Percentiles rank a stretch among this genome's conserved stretches.
These are phyloP conservation scores for Lichina pygmaea DNA, from an alignment of 495 filamentous ascomycete species.

Conservation along the genomic window DNA sequence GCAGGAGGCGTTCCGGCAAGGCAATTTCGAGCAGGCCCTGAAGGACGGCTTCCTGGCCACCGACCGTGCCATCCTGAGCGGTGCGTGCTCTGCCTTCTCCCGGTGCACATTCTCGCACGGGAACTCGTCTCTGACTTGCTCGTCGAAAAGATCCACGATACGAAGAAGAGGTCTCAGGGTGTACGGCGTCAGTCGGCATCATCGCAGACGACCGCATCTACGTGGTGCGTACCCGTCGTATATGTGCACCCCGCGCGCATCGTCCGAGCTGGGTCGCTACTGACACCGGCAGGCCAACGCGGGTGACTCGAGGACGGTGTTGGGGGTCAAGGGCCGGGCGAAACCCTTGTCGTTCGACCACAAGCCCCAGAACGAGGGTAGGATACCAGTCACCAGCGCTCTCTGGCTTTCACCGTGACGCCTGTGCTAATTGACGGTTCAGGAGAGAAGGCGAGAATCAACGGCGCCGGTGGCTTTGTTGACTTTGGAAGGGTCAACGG, in stretches of 20 bases:
- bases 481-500: constrained; percentile 97
- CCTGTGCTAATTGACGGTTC: constrained; percentile 2
- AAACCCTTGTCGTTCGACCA: constrained; percentile 95
- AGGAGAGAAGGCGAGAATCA: constrained; percentile 93
- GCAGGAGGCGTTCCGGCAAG: constrained; percentile 74
- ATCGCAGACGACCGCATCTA: constrained; percentile 81
- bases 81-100: constrained; percentile 21
- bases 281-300: constrained; percentile 52
- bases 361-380: constrained; percentile 96
- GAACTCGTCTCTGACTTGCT: background rate
- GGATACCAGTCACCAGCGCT: constrained; percentile 1
- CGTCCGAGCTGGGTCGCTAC: background rate
- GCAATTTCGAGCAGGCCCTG: constrained; percentile 79
- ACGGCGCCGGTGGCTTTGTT: constrained; percentile 86
- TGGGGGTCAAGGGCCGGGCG: constrained; percentile 86
- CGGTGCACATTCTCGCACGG: constrained; percentile 1
- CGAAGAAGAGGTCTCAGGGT: constrained; percentile 92
- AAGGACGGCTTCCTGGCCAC: constrained; percentile 96
- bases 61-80: constrained; percentile 82
- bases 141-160: constrained; percentile 57
- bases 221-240: constrained; percentile 35
- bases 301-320: constrained; percentile 77
- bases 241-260: background rate
- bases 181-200: constrained; percentile 75
- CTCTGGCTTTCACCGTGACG: background rate